Percentiles rank a stretch among this genome's conserved stretches.
Conservation (phyloP, 2,329 filamentous ascomycete genomes). For the Alternaria consortialis region DNA sequence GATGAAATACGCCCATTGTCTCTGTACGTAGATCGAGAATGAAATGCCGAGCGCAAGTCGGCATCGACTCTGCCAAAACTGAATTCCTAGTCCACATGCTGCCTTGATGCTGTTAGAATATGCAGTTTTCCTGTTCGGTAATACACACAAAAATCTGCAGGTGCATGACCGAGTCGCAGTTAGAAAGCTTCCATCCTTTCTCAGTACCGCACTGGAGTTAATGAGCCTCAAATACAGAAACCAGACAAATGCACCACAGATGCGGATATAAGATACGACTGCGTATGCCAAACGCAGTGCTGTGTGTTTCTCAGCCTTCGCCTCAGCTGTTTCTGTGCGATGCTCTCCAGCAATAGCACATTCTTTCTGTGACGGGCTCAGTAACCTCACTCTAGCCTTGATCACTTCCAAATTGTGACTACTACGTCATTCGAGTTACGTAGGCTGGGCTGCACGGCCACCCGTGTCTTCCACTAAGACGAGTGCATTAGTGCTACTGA, state of each 20-base stretch:
- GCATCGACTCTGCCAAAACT: conserved; percentile 35
- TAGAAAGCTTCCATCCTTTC: too few species aligned
- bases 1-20: conserved; percentile 28
- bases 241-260: too few species aligned
- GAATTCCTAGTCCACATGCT: not conserved
- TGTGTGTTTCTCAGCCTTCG: too few species aligned
- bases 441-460: not conserved
- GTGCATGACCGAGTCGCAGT: too few species aligned
- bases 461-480: not conserved
- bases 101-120: not conserved
- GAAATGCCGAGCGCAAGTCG: conserved; percentile 29
- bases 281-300: too few species aligned
- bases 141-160: not conserved
- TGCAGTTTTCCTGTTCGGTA: not conserved
- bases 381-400: not conserved
- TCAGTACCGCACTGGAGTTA: too few species aligned
- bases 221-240: too few species aligned
- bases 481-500: not conserved
- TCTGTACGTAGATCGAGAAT: conserved; percentile 39
- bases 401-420: not conserved
- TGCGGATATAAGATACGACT: too few species aligned
- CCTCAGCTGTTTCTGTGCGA: not conserved
- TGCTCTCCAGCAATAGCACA: not conserved
- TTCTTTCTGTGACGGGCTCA: not conserved
- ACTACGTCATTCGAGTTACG: not conserved